Evolutionary conservation across 2,329 filamentous ascomycete species (phyloP).

Genomic region (Penicillium hesseltinei): DNA sequence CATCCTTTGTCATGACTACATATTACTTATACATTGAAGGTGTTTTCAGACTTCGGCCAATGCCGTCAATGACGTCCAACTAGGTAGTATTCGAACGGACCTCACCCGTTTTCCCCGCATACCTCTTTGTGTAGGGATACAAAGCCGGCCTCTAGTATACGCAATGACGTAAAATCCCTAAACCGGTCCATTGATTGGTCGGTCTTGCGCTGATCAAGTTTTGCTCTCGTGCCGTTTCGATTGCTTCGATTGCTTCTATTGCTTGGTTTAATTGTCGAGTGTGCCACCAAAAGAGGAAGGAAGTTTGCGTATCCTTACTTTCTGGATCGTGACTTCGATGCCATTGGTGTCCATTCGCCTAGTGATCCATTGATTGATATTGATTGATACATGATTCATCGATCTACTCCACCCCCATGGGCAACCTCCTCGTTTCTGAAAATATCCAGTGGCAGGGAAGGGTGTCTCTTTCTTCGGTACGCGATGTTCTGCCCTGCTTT

Average conservation of each 20-base stretch:
- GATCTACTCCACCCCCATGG: neutral
- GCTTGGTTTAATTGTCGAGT: neutral
- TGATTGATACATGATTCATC: neutral
- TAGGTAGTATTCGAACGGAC: neutral
- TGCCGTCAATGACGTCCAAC: neutral
- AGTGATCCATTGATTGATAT: conserved; percentile 6
- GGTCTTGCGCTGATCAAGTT: conserved; percentile 7
- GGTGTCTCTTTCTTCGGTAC: neutral
- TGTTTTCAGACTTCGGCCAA: no score
- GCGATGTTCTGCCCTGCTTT: neutral
- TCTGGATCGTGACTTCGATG: neutral
- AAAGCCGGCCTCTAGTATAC: neutral
- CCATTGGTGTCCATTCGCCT: conserved; percentile 12
- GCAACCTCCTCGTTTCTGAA: conserved; percentile 6
- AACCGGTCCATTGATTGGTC: conserved; percentile 6
- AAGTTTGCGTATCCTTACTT: neutral
- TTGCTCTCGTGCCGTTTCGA: no score
- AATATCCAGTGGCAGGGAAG: conserved; percentile 4
- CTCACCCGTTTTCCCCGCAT: neutral
- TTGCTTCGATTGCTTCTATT: conserved; percentile 3
- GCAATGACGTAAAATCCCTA: conserved; percentile 11
- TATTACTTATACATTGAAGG: neutral
- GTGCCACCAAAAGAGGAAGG: neutral
- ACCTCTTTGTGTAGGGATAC: neutral
- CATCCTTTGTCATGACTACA: neutral